phyloP scores from a whole-genome alignment of 2,329 filamentous ascomycete species.

The Triangularia verruculosa region DNA sequence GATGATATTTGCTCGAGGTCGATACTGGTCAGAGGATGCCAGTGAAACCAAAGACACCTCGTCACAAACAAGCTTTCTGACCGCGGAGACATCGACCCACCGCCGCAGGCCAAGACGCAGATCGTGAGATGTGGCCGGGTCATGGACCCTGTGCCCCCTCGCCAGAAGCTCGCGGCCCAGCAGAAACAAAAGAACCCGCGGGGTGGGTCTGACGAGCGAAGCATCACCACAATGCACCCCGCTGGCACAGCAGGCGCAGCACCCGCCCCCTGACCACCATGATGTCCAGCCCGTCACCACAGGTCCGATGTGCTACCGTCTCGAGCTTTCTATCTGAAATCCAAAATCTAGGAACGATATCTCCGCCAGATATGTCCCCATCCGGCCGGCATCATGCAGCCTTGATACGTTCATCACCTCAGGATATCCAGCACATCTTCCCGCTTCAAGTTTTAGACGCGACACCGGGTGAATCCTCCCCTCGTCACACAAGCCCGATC shows the following conservation, averaged over 20 bases:
- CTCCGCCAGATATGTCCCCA: background rate
- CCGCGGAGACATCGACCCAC: background rate
- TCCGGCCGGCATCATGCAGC: background rate
- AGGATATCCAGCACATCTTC: background rate
- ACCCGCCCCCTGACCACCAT: background rate
- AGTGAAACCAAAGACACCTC: background rate
- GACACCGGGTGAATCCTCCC: background rate
- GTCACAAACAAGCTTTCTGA: background rate
- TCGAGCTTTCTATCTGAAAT: background rate
- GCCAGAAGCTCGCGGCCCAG: background rate
- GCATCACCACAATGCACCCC: background rate
- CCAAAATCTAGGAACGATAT: background rate
- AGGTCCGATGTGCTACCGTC: background rate
- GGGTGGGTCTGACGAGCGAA: background rate
- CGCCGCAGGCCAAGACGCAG: background rate
- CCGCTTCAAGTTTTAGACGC: background rate
- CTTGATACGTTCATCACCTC: background rate
- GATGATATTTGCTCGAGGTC: background rate
- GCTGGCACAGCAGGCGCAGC: background rate
- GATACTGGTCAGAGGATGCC: background rate
- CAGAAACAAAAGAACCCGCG: background rate
- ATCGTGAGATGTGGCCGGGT: background rate
- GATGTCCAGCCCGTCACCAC: background rate
- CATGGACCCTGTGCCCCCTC: background rate
- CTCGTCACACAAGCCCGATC: background rate